Base-by-base conservation (phyloP, 805 yeast species). In the Monosporozyma solicola region DNA sequence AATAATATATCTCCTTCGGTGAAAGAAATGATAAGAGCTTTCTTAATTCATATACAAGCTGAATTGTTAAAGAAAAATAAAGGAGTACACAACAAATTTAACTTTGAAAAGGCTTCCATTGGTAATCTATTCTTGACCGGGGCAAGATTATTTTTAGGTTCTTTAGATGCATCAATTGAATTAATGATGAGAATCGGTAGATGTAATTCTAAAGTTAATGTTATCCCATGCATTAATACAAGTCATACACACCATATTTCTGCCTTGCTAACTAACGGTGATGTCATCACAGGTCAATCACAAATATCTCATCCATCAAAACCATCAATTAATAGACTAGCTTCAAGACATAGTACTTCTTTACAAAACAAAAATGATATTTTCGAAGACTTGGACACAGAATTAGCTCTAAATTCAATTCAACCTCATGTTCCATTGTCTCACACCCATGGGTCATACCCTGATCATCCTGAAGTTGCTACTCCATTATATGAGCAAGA, bases 91-190 rank as follows among this genome's bases (percentile, higher is more conserved):
- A 59, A 62, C 37, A 59, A 62, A 3, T 91, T 89, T 68, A 73
- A 84, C 47, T 86, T 80, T 63, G 88, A 84, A 56, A 69, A 81
- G 54, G 97, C 97, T 1, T 85, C 87, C 57, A 75, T 91, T 15
- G 98, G 98, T 0, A 91, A 91, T 62, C 68, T 90, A 63, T 82
- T 91, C 54, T 71, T 90, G 50, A 84, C 95, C 0, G 96, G 96
- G 1, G 84, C 85, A 0, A 73, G 97, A 41, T 68, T 87, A 24
- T 87, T 88, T 62, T 80, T 87, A 61, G 96, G 96, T 0, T 85
- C 94, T 1, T 72, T 89, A 49, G 96, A 89, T 62, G 79, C 89
- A 5, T 89, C 96, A 0, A 80, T 90, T 51, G 96, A 88, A 65
- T 72, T 89, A 45, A 76, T 86, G 61, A 69, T 82, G 57, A 76